phyloP scores from a whole-genome alignment of 23 red algal species.

The Pyropia haitanensis region DNA sequence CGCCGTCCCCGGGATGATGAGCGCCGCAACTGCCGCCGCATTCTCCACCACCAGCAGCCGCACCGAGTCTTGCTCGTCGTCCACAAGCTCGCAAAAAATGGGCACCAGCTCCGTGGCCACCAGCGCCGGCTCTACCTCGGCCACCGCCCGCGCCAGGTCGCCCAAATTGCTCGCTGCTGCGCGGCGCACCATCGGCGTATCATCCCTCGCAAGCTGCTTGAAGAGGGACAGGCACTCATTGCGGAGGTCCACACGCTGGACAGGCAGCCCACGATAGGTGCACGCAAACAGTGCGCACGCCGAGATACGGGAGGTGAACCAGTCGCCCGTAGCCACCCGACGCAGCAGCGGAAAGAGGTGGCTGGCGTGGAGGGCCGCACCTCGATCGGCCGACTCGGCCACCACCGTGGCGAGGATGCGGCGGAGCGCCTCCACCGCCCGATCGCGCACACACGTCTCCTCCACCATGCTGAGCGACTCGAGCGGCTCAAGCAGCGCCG shows the following conservation, averaged over 20 bases:
- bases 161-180: conserved; percentile 76
- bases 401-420: conserved; percentile 25
- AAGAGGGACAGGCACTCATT: conserved; percentile 53
- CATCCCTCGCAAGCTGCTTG: conserved; percentile 60
- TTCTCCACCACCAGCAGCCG: conserved; percentile 91
- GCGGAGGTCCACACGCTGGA: conserved; percentile 24
- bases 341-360: conserved; percentile 81
- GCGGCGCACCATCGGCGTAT: conserved; percentile 95
- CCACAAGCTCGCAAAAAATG: conserved; percentile 73
- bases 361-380: conserved; percentile 46
- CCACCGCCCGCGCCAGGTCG: conserved; percentile 45
- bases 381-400: conserved; percentile 20
- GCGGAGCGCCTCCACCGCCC: conserved; percentile 71
- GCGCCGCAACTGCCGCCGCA: conserved; percentile 44
- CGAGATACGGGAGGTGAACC: conserved; percentile 97
- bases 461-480: conserved; percentile 79
- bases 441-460: conserved; percentile 89
- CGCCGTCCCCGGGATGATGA: conserved; percentile 2
- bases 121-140: conserved; percentile 13
- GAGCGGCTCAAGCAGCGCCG: conserved; percentile 66
- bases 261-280: conserved; percentile 42
- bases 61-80: conserved; percentile 96
- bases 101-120: conserved; percentile 49
- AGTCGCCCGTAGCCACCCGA: conserved; percentile 83
- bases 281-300: conserved; percentile 68